These are phyloP conservation scores for Parafenestella ontariensis DNA, from an alignment of 2,329 filamentous ascomycete species.

Conservation along the genomic window DNA sequence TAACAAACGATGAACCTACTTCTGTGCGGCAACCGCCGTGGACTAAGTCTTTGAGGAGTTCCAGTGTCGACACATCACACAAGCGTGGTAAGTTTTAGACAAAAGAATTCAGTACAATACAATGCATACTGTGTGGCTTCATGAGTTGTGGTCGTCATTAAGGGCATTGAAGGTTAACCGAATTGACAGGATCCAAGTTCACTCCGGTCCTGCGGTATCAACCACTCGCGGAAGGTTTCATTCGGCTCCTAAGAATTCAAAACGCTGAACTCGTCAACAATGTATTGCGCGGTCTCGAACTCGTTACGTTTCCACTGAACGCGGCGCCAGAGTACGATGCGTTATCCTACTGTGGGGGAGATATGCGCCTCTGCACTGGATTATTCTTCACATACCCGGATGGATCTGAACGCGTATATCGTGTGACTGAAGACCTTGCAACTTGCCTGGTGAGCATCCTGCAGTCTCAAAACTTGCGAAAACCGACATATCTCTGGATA, in stretches of 20 bases:
- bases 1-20: not conserved
- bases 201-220: not conserved
- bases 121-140: too few species aligned
- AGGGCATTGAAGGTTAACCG: too few species aligned
- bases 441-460: constrained; percentile 2
- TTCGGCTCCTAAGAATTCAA: not conserved
- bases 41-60: not conserved
- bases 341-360: constrained; percentile 1
- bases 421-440: constrained; percentile 2
- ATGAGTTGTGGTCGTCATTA: too few species aligned
- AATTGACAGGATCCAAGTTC: not conserved
- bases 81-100: not conserved
- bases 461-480: not conserved
- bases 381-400: not conserved
- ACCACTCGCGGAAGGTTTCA: not conserved
- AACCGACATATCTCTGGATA: not conserved
- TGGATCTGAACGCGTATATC: not conserved
- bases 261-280: not conserved
- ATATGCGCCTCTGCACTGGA: constrained; percentile 3
- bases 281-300: not conserved
- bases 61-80: not conserved
- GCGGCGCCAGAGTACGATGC: not conserved
- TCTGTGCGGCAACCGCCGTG: not conserved
- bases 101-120: too few species aligned
- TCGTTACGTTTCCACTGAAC: not conserved